Conservation (phyloP, 179 eudicot species). For the Silene vulgaris region DNA sequence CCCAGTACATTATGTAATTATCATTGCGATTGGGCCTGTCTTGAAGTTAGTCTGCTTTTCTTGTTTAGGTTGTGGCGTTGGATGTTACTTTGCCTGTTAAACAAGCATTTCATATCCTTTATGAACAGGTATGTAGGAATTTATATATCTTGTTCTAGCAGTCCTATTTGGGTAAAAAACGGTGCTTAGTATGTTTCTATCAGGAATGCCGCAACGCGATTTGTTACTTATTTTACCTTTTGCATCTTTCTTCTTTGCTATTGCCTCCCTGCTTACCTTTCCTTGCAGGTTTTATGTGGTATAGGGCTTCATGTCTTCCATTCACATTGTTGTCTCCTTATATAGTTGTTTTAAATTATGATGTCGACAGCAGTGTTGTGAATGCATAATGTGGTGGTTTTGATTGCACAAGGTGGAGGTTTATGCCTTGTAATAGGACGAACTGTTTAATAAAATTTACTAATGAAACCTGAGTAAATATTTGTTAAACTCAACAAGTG, state of each 20-base stretch:
- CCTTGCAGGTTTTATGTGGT: not conserved
- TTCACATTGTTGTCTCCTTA: not conserved
- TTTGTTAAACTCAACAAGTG: slow-evolving; percentile 1
- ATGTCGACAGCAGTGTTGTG: not conserved
- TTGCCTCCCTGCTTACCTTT: not conserved
- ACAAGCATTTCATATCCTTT: slow-evolving; percentile 87
- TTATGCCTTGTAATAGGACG: not conserved
- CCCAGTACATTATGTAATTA: not conserved
- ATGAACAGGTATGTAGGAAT: slow-evolving; percentile 64
- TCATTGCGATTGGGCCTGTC: not conserved
- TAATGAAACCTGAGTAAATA: not conserved
- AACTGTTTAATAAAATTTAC: not conserved
- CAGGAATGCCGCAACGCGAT: not conserved
- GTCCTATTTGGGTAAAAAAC: not conserved
- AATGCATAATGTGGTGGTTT: not conserved
- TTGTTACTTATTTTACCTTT: not conserved
- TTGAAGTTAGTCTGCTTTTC: slow-evolving; percentile 18
- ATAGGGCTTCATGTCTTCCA: not conserved
- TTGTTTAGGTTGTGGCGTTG: slow-evolving; percentile 67
- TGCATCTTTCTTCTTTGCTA: not conserved
- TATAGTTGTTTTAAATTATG: not conserved
- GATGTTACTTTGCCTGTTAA: slow-evolving; percentile 84
- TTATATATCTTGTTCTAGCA: slow-evolving; percentile 5
- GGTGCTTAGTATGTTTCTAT: not conserved
- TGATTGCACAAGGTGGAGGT: not conserved